phyloP scores from a whole-genome alignment of 768 basidiomycete species.

The Tricholoma hemisulphureum region DNA sequence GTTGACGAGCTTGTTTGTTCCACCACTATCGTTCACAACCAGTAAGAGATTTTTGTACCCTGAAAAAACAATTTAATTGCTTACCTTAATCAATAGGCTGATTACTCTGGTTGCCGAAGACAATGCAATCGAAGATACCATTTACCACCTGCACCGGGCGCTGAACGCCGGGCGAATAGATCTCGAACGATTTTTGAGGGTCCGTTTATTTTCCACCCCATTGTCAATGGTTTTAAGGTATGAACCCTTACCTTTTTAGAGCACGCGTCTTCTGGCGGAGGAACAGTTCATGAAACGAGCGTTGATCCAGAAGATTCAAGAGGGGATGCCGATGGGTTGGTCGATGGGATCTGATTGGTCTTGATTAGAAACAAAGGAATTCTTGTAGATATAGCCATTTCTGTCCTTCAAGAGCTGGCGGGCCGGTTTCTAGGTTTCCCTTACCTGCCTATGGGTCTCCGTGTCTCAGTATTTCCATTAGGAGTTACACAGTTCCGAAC shows the following conservation, averaged over 20 bases:
- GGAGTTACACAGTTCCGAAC: too few relatives aligned
- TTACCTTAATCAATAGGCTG: constrained; percentile 49
- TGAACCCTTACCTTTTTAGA: constrained; percentile 40
- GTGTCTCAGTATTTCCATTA: too few relatives aligned
- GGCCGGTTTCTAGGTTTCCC: too few relatives aligned
- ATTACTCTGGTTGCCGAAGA: constrained; percentile 99
- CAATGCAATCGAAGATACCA: constrained; percentile 96
- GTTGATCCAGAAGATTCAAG: constrained; percentile 85
- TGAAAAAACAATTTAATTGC: background rate
- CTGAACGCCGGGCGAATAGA: constrained; percentile 90
- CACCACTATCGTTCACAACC: constrained; percentile 94
- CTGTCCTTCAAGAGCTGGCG: too few relatives aligned
- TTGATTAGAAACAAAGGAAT: constrained; percentile 19
- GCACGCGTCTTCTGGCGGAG: constrained; percentile 82
- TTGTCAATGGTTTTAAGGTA: constrained; percentile 4
- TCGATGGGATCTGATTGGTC: constrained; percentile 40
- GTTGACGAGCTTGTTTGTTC: constrained; percentile 97
- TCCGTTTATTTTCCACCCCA: constrained; percentile 37
- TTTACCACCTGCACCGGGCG: constrained; percentile 94
- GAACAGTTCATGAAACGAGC: constrained; percentile 98
- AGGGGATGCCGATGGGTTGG: constrained; percentile 52
- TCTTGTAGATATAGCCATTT: constrained; percentile 2
- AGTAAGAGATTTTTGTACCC: constrained; percentile 52
- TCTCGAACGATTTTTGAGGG: constrained; percentile 91
- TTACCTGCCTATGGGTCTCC: too few relatives aligned